Evolutionary conservation across 225 moss, liverwort and hornwort genomes (phyloP).

Genomic region (Neckera pumila): DNA sequence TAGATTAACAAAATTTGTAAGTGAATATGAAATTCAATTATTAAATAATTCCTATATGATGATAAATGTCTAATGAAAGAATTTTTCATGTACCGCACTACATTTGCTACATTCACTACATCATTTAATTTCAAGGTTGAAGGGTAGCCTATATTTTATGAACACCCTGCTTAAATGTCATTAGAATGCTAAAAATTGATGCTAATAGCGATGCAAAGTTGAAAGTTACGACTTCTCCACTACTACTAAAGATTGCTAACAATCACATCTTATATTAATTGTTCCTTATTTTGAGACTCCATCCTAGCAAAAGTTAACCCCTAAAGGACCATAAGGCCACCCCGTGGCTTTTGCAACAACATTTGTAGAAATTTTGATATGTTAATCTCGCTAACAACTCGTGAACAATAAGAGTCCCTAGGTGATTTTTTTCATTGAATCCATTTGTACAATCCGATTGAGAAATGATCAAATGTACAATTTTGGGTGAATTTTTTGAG

Average conservation of each 20-base stretch:
- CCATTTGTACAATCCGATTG: no score
- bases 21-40: not conserved
- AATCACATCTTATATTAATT: not conserved
- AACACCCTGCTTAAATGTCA: not conserved
- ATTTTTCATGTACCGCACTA: no score
- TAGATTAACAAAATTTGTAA: not conserved
- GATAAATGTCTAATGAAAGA: no score
- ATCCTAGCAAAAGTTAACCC: not conserved
- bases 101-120: not conserved
- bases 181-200: not conserved
- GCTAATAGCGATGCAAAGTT: accelerated
- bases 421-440: no score
- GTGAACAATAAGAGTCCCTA: no score
- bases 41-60: no score
- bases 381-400: no score
- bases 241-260: not conserved
- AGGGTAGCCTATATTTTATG: not conserved
- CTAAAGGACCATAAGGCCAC: no score
- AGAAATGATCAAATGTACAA: no score
- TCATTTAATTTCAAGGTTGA: not conserved
- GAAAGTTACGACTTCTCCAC: not conserved
- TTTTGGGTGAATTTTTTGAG: no score
- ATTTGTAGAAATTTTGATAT: no score
- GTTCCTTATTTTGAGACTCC: not conserved
- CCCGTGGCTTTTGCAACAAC: no score